Evolutionary conservation across 1,284 basidiomycete genomes (phyloP), one percentile per base, ranked within the genome.

Genomic region (Moesziomyces globuligerus): DNA sequence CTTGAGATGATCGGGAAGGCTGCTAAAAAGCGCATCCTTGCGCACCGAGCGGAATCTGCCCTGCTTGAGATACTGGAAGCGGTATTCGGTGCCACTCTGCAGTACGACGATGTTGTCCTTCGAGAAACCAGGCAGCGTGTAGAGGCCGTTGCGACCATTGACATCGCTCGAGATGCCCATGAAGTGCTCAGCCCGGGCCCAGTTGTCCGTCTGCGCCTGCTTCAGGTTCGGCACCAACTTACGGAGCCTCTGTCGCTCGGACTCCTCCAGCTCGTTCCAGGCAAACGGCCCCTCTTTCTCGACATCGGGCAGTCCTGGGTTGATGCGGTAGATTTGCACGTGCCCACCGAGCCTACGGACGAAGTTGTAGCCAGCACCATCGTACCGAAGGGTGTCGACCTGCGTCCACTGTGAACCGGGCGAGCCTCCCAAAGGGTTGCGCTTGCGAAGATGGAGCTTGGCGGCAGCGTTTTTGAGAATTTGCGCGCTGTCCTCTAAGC

Each of bases 371-470:
- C 32, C 17, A 9, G 42, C 42, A 4, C 21, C 36, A 25, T 37
- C 23, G 20, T 20, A 47, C 3, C 11, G 21, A 20, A 20, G 32
- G 5, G 15, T 37, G 45, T 7, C 13, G 32, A 34, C 32, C 17
- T 13, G 32, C 10, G 32, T 34, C 32, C 32, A 34, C 1, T n/a
- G 15, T 6, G 32, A 34, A 17, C 32, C 25, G 10, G 34, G n/a
- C 21, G 29, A 38, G 5, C 32, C 45, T 7, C 9, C 5, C 18
- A n/a, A 20, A 46, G 34, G 34, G 32, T 13, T 37, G 20, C 45
- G 45, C 28, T 47, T 47, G 45, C 45, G 32, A 21, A 47, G n/a
- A 37, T 37, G 45, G 8, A 37, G 0, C 11, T 15, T 23, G 46
- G 26, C 20, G 15, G 13, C 24, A 18, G 24, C 46, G 26, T 39